Evolutionary conservation across 371 early-diverging fungal genomes (phyloP).

Genomic region (Actinomortierella ambigua): DNA sequence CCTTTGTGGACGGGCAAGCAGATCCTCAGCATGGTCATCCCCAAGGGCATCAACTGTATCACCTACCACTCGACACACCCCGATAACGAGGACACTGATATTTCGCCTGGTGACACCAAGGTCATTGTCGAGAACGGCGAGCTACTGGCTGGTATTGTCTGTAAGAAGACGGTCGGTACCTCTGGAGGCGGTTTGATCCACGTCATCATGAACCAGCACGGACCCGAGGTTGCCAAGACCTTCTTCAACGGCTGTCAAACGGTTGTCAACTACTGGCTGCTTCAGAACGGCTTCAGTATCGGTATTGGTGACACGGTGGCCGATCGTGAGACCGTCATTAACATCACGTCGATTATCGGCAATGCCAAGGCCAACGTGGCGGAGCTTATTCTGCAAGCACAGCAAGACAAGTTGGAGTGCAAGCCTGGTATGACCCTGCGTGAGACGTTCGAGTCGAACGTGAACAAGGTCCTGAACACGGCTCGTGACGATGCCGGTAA

Average conservation of each 20-base stretch:
- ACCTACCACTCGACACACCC: constrained; percentile 84
- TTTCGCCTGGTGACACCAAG: constrained; percentile 91
- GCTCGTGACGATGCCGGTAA: constrained; percentile 98
- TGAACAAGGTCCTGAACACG: constrained; percentile 91
- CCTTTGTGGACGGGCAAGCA: constrained; percentile 99
- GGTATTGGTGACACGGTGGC: constrained; percentile 99
- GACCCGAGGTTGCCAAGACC: constrained; percentile 85
- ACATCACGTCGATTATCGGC: constrained; percentile 85
- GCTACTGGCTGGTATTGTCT: constrained; percentile 93
- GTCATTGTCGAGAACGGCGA: constrained; percentile 97
- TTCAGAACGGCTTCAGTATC: constrained; percentile 96
- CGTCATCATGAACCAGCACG: constrained; percentile 96
- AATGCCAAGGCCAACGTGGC: constrained; percentile 88
- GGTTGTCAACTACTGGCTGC: constrained; percentile 96
- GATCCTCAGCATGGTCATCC: constrained; percentile 92
- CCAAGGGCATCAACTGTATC: constrained; percentile 87
- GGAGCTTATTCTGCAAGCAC: constrained; percentile 87
- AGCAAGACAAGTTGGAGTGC: constrained; percentile 85
- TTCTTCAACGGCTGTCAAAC: constrained; percentile 97
- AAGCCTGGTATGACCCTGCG: constrained; percentile 98
- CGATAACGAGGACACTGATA: constrained; percentile 78
- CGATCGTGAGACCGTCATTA: constrained; percentile 85
- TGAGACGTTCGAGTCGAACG: constrained; percentile 95
- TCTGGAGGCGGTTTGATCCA: constrained; percentile 96
- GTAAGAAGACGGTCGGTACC: constrained; percentile 98